Evolutionary conservation across 2,329 filamentous ascomycete genomes (phyloP).

Genomic region (Ophiocordyceps australis): DNA sequence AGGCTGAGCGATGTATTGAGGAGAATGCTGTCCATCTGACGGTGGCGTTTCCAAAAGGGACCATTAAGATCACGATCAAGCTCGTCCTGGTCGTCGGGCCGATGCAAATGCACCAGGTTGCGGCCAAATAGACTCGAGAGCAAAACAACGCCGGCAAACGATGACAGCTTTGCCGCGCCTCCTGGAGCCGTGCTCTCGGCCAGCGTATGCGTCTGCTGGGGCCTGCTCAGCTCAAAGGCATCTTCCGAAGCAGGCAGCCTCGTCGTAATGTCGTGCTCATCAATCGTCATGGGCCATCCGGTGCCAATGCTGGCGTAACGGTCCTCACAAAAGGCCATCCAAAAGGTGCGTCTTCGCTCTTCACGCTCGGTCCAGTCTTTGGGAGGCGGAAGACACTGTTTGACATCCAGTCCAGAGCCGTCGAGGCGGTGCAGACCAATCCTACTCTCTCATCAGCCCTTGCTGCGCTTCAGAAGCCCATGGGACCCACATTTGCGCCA

Average conservation of each 20-base stretch:
- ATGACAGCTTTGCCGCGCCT: conserved; percentile 56
- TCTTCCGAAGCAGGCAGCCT: conserved; percentile 73
- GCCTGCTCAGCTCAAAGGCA: conserved; percentile 63
- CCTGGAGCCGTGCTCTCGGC: conserved; percentile 50
- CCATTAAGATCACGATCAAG: conserved; percentile 78
- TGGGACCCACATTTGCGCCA: conserved; percentile 57
- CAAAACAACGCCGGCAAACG: conserved; percentile 64
- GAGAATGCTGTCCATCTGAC: conserved; percentile 75
- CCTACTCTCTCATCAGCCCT: conserved; percentile 31
- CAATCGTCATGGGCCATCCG: conserved; percentile 89
- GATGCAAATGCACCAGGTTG: conserved; percentile 80
- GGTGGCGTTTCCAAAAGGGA: conserved; percentile 89
- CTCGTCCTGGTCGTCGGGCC: conserved; percentile 64
- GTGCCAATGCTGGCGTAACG: conserved; percentile 91
- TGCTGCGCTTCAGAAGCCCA: background rate
- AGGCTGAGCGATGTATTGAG: conserved; percentile 72
- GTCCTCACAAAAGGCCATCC: conserved; percentile 83
- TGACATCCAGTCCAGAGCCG: conserved; percentile 68
- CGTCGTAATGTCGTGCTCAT: conserved; percentile 80
- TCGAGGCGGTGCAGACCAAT: conserved; percentile 82
- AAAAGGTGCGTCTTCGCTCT: conserved; percentile 82
- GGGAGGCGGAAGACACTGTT: conserved; percentile 72
- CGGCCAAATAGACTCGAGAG: conserved; percentile 84
- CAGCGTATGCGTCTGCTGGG: conserved; percentile 53
- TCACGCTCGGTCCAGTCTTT: conserved; percentile 90